Conservation (phyloP, 805 yeast genomes). For the Hanseniaspora hatyaiensis region DNA sequence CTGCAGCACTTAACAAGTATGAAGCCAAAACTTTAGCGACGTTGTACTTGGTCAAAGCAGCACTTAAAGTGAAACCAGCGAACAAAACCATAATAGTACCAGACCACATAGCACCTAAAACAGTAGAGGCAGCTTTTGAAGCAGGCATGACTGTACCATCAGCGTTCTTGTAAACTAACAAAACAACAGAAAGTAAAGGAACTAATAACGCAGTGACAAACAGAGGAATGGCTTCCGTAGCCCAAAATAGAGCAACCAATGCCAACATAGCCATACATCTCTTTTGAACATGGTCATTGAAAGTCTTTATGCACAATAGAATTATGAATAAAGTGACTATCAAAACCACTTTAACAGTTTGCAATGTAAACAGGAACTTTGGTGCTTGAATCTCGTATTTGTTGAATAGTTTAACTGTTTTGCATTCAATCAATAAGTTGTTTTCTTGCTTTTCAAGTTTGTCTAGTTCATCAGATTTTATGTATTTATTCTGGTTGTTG, state of each 20-base stretch:
- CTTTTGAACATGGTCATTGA: slow-evolving; percentile 48
- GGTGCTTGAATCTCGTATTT: slow-evolving; percentile 35
- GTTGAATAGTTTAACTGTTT: slow-evolving; percentile 27
- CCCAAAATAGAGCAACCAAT: slow-evolving; percentile 71
- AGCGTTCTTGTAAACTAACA: slow-evolving; percentile 49
- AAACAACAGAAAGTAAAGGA: slow-evolving; percentile 66
- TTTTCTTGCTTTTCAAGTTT: slow-evolving; percentile 18
- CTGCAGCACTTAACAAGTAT: slow-evolving; percentile 62
- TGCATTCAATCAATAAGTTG: slow-evolving; percentile 28
- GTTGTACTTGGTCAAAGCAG: slow-evolving; percentile 80
- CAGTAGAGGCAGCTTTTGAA: slow-evolving; percentile 51
- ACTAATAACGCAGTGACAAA: slow-evolving; percentile 80
- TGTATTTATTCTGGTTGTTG: slow-evolving; percentile 19
- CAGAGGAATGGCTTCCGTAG: slow-evolving; percentile 85
- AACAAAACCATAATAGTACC: slow-evolving; percentile 78
- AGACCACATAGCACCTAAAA: slow-evolving; percentile 83
- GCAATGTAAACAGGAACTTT: slow-evolving; percentile 36
- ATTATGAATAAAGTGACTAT: slow-evolving; percentile 44
- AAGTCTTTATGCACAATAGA: slow-evolving; percentile 47
- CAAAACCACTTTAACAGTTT: slow-evolving; percentile 38
- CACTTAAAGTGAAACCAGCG: slow-evolving; percentile 90
- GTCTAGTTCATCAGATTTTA: slow-evolving; percentile 28
- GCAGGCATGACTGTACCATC: slow-evolving; percentile 50
- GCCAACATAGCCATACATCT: slow-evolving; percentile 57
- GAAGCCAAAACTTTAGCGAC: slow-evolving; percentile 87